A percentile compares a stretch with the other conserved stretches of the same genome.
phyloP scores from a whole-genome alignment of 768 basidiomycete species.

The Pleurotus ostreatus region DNA sequence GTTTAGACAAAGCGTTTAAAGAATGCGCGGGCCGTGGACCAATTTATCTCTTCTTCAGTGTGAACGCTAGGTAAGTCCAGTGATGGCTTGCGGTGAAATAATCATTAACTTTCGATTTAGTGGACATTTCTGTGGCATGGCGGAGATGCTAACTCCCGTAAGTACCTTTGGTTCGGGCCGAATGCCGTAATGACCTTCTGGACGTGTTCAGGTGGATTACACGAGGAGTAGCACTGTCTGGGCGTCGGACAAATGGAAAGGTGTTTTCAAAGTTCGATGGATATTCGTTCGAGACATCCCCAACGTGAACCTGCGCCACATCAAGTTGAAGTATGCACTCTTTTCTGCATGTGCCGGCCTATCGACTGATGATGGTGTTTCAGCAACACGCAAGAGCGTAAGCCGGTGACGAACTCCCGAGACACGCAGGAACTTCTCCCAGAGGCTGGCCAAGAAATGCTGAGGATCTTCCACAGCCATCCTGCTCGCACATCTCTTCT shows the following conservation, averaged over 20 bases:
- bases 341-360: background rate
- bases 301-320: slow-evolving; percentile 84
- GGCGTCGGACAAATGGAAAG: slow-evolving; percentile 99
- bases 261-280: slow-evolving; percentile 98
- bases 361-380: slow-evolving; percentile 14
- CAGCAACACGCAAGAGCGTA: slow-evolving; percentile 96
- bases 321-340: slow-evolving; percentile 69
- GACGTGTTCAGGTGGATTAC: slow-evolving; percentile 70
- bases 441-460: slow-evolving; percentile 95
- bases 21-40: slow-evolving; percentile 90
- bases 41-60: slow-evolving; percentile 97
- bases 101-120: slow-evolving; percentile 30
- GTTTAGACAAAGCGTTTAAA: slow-evolving; percentile 95
- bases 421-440: slow-evolving; percentile 97
- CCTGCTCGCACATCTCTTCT: slow-evolving; percentile 89
- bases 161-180: slow-evolving; percentile 16
- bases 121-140: slow-evolving; percentile 98
- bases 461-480: slow-evolving; percentile 92
- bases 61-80: slow-evolving; percentile 71
- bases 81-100: background rate
- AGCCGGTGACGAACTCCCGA: slow-evolving; percentile 96
- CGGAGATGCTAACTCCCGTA: slow-evolving; percentile 95
- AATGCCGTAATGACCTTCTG: background rate
- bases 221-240: slow-evolving; percentile 93
- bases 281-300: slow-evolving; percentile 96